A percentile compares a stretch with the other conserved stretches of the same genome.
These are phyloP conservation scores for Alternaria postmessia DNA, from an alignment of 2,329 filamentous ascomycete genomes.

Conservation along the genomic window DNA sequence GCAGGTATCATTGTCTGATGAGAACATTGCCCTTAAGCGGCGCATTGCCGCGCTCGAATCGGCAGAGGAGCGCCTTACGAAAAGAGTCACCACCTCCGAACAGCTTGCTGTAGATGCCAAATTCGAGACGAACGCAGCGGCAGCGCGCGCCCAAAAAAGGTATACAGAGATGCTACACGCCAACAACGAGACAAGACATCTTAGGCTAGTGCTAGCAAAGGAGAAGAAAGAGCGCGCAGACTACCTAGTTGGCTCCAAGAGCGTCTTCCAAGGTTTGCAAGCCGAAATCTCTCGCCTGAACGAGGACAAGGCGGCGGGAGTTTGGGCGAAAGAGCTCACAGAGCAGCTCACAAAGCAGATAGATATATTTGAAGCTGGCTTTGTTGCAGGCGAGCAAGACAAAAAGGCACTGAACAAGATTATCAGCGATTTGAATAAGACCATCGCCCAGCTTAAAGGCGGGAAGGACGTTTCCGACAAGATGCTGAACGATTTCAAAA, in stretches of 20 bases:
- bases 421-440: not conserved
- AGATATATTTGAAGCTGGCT: not conserved
- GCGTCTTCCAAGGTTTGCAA: not conserved
- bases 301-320: not conserved
- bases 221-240: not conserved
- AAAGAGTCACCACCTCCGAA: not conserved
- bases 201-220: not conserved
- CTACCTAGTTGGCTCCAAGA: not conserved
- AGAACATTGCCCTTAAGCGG: not conserved
- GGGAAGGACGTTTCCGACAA: not conserved
- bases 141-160: constrained; percentile 6
- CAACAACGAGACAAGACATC: constrained; percentile 8
- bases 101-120: not conserved
- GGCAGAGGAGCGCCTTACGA: not conserved
- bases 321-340: not conserved
- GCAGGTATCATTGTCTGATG: not conserved
- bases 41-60: constrained; percentile 1
- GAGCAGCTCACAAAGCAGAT: not conserved
- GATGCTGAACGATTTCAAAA: not conserved
- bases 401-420: not conserved
- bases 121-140: constrained; percentile 1
- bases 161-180: constrained; percentile 16
- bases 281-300: not conserved
- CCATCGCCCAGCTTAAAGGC: not conserved
- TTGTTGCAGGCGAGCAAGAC: not conserved